A percentile compares a stretch with the other conserved stretches of the same genome.
phyloP scores from a whole-genome alignment of 345 rosid species.

The Passiflora organensis region DNA sequence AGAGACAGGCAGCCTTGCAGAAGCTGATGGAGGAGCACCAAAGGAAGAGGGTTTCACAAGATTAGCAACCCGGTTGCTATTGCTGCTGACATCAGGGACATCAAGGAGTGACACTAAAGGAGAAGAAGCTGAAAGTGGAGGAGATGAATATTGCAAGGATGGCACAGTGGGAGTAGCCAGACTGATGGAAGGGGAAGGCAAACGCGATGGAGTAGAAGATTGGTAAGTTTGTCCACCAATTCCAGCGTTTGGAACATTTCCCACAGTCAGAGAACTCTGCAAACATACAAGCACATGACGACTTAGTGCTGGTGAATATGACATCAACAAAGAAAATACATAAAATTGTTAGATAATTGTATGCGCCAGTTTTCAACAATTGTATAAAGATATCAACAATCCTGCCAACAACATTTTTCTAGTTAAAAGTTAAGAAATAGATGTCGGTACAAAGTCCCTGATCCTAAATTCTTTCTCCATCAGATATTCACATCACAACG shows the following conservation, averaged over 20 bases:
- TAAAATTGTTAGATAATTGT: too few species aligned
- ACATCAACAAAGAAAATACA: background rate
- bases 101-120: constrained; percentile 49
- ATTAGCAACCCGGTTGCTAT: constrained; percentile 37
- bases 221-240: constrained; percentile 46
- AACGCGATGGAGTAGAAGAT: constrained; percentile 35
- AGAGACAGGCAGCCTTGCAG: constrained; percentile 35
- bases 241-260: constrained; percentile 37
- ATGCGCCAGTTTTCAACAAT: too few species aligned
- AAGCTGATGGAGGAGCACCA: constrained; percentile 41
- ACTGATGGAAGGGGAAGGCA: constrained; percentile 38
- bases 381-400: too few species aligned
- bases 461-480: too few species aligned
- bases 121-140: constrained; percentile 38
- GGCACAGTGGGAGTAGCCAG: constrained; percentile 35
- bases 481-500: too few species aligned
- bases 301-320: constrained; percentile 3
- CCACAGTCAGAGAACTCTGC: constrained; percentile 65
- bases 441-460: too few species aligned
- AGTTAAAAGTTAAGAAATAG: too few species aligned
- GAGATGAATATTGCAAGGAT: constrained; percentile 44
- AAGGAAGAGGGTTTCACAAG: constrained; percentile 73
- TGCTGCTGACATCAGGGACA: constrained; percentile 36
- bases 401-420: too few species aligned
- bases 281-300: constrained; percentile 21